phyloP scores from a whole-genome alignment of 768 basidiomycete genomes.

The Pulveroboletus frians region DNA sequence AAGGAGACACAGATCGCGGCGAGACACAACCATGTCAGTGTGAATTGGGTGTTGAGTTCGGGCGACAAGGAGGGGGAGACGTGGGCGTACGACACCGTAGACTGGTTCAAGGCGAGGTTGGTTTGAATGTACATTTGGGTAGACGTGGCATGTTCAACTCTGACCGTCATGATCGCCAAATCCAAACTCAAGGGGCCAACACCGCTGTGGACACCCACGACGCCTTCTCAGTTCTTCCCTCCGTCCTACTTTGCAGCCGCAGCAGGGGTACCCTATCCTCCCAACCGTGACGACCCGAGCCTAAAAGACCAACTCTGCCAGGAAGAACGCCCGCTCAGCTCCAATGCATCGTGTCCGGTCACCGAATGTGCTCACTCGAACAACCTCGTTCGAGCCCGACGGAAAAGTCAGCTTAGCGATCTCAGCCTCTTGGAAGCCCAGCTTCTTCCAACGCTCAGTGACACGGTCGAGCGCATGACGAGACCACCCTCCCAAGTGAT shows the following conservation, averaged over 20 bases:
- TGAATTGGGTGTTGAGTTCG: slow-evolving; percentile 42
- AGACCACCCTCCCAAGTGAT: slow-evolving; percentile 38
- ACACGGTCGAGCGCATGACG: slow-evolving; percentile 75
- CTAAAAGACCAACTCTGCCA: slow-evolving; percentile 4
- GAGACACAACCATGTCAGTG: slow-evolving; percentile 64
- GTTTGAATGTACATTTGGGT: too few species aligned
- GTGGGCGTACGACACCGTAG: slow-evolving; percentile 49
- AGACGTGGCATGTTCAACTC: not conserved
- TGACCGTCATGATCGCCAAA: slow-evolving; percentile 11
- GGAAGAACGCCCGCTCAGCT: slow-evolving; percentile 10
- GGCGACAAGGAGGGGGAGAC: slow-evolving; percentile 58
- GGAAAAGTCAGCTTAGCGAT: slow-evolving; percentile 43
- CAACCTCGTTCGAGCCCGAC: slow-evolving; percentile 13
- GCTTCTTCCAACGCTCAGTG: slow-evolving; percentile 62
- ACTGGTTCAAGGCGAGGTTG: slow-evolving; percentile 29
- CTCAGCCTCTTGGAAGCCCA: slow-evolving; percentile 60
- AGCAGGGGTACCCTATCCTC: slow-evolving; percentile 33
- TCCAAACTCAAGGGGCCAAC: slow-evolving; percentile 36
- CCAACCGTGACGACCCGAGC: slow-evolving; percentile 5
- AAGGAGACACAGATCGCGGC: slow-evolving; percentile 34
- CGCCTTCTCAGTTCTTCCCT: slow-evolving; percentile 42
- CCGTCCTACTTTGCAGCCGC: slow-evolving; percentile 55
- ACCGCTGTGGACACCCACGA: slow-evolving; percentile 24
- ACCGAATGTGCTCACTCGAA: slow-evolving; percentile 2
- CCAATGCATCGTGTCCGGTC: slow-evolving; percentile 9